Conservation (phyloP, 2,329 filamentous ascomycete species). For the Phoma sp. region DNA sequence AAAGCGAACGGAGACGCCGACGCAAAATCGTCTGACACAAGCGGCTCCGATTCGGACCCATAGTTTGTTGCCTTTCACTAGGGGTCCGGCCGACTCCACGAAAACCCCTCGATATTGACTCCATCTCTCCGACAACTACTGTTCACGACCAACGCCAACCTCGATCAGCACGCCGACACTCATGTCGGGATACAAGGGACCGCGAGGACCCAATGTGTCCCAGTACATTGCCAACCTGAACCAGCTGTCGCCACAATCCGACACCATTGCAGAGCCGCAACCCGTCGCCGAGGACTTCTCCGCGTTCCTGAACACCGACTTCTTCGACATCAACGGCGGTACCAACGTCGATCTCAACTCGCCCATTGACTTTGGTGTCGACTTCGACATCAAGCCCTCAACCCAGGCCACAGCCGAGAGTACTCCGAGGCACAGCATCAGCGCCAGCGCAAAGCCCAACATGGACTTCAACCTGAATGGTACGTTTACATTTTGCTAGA, state of each 20-base stretch:
- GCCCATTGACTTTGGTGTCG: slow-evolving; percentile 39
- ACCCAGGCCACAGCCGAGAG: slow-evolving; percentile 22
- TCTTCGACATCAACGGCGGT: slow-evolving; percentile 70
- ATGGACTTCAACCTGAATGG: slow-evolving; percentile 48
- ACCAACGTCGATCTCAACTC: slow-evolving; percentile 35
- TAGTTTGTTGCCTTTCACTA: slow-evolving; percentile 14
- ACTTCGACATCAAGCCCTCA: slow-evolving; percentile 33
- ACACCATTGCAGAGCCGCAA: slow-evolving; percentile 49
- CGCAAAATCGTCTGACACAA: slow-evolving; percentile 25
- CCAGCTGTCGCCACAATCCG: slow-evolving; percentile 61
- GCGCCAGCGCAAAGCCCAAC: slow-evolving; percentile 29
- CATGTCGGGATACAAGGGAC: slow-evolving; percentile 79
- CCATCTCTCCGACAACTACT: slow-evolving; percentile 19
- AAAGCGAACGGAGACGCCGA: not conserved
- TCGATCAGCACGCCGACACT: slow-evolving; percentile 17
- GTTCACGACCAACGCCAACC: slow-evolving; percentile 16
- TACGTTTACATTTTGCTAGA: slow-evolving; percentile 35
- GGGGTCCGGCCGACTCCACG: slow-evolving; percentile 19
- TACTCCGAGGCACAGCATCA: slow-evolving; percentile 23
- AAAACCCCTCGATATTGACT: slow-evolving; percentile 27
- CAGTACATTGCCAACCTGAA: slow-evolving; percentile 90
- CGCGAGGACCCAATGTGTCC: slow-evolving; percentile 85
- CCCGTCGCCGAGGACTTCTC: slow-evolving; percentile 55
- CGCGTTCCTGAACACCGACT: slow-evolving; percentile 66
- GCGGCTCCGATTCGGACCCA: slow-evolving; percentile 18